Base-by-base conservation (phyloP, 192 early-diverging fungal genomes). In the Neocallimastix lanati region DNA sequence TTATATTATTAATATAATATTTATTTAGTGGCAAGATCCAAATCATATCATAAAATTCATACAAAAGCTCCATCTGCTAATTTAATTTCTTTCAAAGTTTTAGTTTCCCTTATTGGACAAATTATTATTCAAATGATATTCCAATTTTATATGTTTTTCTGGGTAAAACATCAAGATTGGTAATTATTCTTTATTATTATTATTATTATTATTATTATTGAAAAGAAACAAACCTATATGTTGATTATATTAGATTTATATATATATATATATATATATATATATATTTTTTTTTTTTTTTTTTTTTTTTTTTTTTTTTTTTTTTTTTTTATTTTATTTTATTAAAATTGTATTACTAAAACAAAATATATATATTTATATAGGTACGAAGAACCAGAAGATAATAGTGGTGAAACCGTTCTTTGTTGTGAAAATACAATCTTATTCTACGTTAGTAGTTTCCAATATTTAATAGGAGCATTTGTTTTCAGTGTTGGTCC, bases 401-500 rank as follows among this genome's bases (percentile, higher is more conserved):
- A 88, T 29, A 89, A 94, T 80, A 84, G 91, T 58, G 91, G 91
- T 16, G 84, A 91, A 79, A 86, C 91, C 33, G 93, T 95, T 78
- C 78, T 82, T 30, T 92, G 93, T 82, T 94, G 87, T 81, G 98
- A 99, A 82, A 97, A 98, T 83, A 94, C 94, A 18, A 92, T 90
- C 12, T 86, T 99, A 80, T 99, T 99, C 84, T 80, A 97, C 80
- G 76, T 93, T 6, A 94, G 93, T 27, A 94, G 93, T 76, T 99
- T 91, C 85, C 97, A 98, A 86, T 99, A 99, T 83, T 86, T 98
- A 29, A 82, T 94, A 13, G 91, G 93, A 4, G 97, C 95, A 0
- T 88, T 94, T 40, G 94, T 96, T 29, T 96, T 98, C 82, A 94
- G 93, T 83, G 94, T 95, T n/a, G 98, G 98, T 0, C 93, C 94